Evolutionary conservation across 2,329 filamentous ascomycete genomes (phyloP), one percentile per base, ranked within the genome.

Genomic region (Magnaporthales sp.): DNA sequence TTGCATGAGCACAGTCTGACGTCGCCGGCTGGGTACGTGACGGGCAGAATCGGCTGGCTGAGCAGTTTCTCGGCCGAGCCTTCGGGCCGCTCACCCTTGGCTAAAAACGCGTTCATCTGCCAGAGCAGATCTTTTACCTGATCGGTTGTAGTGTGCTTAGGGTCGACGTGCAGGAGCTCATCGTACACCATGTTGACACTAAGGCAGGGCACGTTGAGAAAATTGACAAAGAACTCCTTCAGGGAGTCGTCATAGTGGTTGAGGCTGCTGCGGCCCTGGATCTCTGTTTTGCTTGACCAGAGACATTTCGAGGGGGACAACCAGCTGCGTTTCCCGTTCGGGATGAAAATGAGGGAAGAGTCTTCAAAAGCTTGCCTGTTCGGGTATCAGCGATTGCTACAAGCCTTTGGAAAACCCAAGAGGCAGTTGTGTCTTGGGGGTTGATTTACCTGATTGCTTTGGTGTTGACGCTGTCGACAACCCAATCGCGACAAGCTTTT

Each of bases 161-260:
- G 10, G 62, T 68, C 10, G 71, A 67, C 2, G 32, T 72, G 64
- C 7, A 69, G 72, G 13, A 79, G 70, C 58, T 76, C 71, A 1
- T 76, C 71, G 54, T 74, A 73, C 1, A 73, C 73, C 74, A 79
- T 77, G 0, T 69, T 29, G 0, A 77, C 63, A 0, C 72, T 73
- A 0, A 79, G 67, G 1, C 70, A 68, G 60, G 71, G 72, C 0
- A 79, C 74, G 0, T 73, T 72, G 0, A 79, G 69, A 0, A 71
- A 67, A 0, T 66, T 13, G 3, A 77, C 54, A 10, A 71, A 70
- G 2, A 70, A 56, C 0, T 30, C 51, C 27, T 63, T 15, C 29
- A 69, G 31, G 2, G 58, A 63, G 38, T 64, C 31, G 15, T 66
- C 64, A 30, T 70, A 71, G 19, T 69, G 61, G n/a, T 68, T 61